Conservation (phyloP, 345 rosid species). For the Arabidopsis suecica region DNA sequence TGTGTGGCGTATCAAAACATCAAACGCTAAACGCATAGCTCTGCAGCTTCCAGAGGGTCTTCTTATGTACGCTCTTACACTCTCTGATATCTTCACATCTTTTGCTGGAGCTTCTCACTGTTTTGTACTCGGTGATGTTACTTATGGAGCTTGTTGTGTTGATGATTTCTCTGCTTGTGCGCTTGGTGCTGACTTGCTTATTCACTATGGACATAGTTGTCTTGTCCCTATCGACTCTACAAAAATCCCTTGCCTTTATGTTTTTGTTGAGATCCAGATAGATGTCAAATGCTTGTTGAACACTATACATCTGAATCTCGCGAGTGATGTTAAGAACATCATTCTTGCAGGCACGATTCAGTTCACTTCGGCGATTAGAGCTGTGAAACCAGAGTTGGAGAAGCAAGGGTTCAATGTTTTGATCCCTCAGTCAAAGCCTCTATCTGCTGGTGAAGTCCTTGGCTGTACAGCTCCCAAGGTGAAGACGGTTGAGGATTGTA, state of each 20-base stretch:
- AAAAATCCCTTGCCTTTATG: slow-evolving; percentile 83
- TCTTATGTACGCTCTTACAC: slow-evolving; percentile 82
- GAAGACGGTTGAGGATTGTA: slow-evolving; percentile 10
- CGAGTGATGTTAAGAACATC: slow-evolving; percentile 38
- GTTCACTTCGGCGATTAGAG: slow-evolving; percentile 83
- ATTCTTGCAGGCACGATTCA: slow-evolving; percentile 91
- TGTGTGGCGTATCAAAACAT: slow-evolving; percentile 73
- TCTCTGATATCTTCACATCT: slow-evolving; percentile 85
- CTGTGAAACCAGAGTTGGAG: slow-evolving; percentile 80
- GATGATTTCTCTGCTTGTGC: slow-evolving; percentile 85
- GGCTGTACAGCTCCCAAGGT: slow-evolving; percentile 88
- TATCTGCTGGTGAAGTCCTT: slow-evolving; percentile 86
- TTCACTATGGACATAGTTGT: slow-evolving; percentile 94
- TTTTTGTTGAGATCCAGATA: slow-evolving; percentile 86
- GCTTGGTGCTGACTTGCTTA: slow-evolving; percentile 76
- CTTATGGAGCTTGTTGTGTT: slow-evolving; percentile 94
- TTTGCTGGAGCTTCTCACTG: slow-evolving; percentile 70
- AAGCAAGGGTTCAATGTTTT: slow-evolving; percentile 64
- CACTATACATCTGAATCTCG: slow-evolving; percentile 61
- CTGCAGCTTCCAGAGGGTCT: slow-evolving; percentile 93
- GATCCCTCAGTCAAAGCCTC: slow-evolving; percentile 88
- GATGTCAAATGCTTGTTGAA: slow-evolving; percentile 60
- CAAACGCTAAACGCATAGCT: slow-evolving; percentile 71
- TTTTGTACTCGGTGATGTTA: slow-evolving; percentile 87
- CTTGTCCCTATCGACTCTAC: slow-evolving; percentile 84